A percentile compares a stretch with the other conserved stretches of the same genome.
phyloP scores from a whole-genome alignment of 345 rosid species.

The Mallotus nudiflorus region DNA sequence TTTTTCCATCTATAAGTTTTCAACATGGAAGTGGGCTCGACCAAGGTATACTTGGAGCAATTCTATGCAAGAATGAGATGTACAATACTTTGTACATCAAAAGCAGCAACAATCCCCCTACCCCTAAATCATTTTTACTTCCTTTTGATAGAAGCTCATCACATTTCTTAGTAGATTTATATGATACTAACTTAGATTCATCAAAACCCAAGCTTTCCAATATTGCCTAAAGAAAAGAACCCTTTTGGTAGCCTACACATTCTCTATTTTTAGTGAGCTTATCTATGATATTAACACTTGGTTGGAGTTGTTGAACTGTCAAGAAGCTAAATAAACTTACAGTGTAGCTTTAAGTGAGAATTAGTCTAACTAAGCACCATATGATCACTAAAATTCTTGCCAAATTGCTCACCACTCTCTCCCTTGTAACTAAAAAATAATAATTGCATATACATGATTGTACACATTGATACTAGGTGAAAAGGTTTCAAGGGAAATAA shows the following conservation, averaged over 20 bases:
- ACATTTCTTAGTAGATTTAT: slow-evolving; percentile 23
- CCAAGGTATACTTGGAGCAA: slow-evolving; percentile 24
- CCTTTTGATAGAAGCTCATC: slow-evolving; percentile 16
- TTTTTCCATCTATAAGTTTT: neutral
- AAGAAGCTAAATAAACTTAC: slow-evolving; percentile 57
- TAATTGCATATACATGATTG: no score
- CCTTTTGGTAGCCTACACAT: slow-evolving; percentile 37
- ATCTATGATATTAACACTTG: slow-evolving; percentile 34
- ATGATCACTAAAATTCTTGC: slow-evolving; percentile 44
- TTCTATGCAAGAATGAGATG: slow-evolving; percentile 23
- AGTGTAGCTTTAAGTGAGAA: slow-evolving; percentile 67
- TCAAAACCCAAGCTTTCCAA: slow-evolving; percentile 21
- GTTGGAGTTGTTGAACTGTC: slow-evolving; percentile 50
- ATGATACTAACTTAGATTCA: slow-evolving; percentile 7
- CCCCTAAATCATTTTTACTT: slow-evolving; percentile 23
- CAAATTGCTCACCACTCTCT: slow-evolving; percentile 50
- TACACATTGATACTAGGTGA: neutral
- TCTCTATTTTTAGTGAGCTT: slow-evolving; percentile 37
- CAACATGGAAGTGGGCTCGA: neutral
- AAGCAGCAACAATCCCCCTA: slow-evolving; percentile 37
- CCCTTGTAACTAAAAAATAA: slow-evolving; percentile 38
- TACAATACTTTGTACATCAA: slow-evolving; percentile 34
- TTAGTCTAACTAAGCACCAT: slow-evolving; percentile 63
- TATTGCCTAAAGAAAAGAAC: slow-evolving; percentile 40
- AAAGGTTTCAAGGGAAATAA: neutral